Evolutionary conservation across 192 early-diverging fungal species (phyloP).

Genomic region (Entophlyctis luteolus): DNA sequence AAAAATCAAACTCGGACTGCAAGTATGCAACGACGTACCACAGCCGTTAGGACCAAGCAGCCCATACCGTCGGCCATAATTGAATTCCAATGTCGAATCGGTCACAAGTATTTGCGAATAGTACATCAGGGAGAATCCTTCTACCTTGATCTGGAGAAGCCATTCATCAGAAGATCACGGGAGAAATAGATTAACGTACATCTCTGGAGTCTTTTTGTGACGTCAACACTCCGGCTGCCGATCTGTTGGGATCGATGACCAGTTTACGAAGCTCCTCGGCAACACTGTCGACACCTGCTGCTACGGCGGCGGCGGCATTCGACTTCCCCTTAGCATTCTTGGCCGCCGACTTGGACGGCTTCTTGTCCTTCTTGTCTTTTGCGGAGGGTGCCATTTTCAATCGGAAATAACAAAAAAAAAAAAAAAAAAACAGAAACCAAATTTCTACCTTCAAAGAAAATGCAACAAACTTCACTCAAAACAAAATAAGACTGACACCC

Average conservation of each 20-base stretch:
- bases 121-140: constrained; percentile 88
- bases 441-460: not conserved
- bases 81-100: constrained; percentile 93
- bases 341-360: not conserved
- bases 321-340: constrained; percentile 16
- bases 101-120: constrained; percentile 91
- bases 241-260: constrained; percentile 72
- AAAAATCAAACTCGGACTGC: not conserved
- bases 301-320: constrained; percentile 5
- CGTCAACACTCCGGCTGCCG: constrained; percentile 85
- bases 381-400: constrained; percentile 17
- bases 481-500: too few species aligned
- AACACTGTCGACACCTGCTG: constrained; percentile 12
- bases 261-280: constrained; percentile 34
- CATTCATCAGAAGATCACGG: not conserved
- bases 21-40: constrained; percentile 29
- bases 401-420: constrained; percentile 12
- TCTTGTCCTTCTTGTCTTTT: constrained; percentile 28
- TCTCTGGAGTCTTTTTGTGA: constrained; percentile 88
- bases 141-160: constrained; percentile 54
- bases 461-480: not conserved
- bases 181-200: constrained; percentile 29
- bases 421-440: constrained; percentile 12
- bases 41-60: constrained; percentile 93
- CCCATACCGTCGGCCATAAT: constrained; percentile 97